Evolutionary conservation across 352 stramenopile species (phyloP), one percentile per base, ranked within the genome.

Genomic region (Pythium utonaiense): DNA sequence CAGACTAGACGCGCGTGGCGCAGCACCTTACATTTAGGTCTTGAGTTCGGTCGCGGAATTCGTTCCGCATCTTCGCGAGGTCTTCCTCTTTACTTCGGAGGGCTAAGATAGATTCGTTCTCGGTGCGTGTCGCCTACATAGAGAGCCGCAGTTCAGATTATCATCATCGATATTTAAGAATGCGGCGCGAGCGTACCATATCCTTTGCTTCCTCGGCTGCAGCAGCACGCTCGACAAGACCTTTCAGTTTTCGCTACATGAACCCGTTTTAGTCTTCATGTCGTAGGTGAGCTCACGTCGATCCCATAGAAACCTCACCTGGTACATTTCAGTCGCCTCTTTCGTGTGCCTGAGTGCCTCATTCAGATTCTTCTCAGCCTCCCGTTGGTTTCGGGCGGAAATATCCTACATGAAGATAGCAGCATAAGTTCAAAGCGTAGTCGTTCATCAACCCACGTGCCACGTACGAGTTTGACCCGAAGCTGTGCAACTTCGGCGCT

Each of bases 131-230:
- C 21, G 51, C 25, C 63, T 70, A 38, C 22, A n/a, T 3, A 2
- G 27, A 12, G 10, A 51, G 33, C 19, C 19, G 42, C n/a, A 3
- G 16, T 33, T 3, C 31, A 47, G 12, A 31, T 6, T 5, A 19
- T 21, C 17, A 7, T 8, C 36, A 44, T 7, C 30, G 13, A 14
- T 10, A n/a, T 30, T 9, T 33, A 9, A 10, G 28, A 33, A 9
- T 33, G 19, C 19, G 31, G 5, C 19, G 16, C 48, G 21, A 40
- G 38, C 42, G 3, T 71, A 89, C 79, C 68, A 74, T 52, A 62
- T 88, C 80, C 22, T 71, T 74, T 41, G 74, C 75, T 66, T 90
- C 78, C 62, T 90, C 80, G 13, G 78, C 77, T 45, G 70, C 60
- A 28, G 71, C 53, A 33, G 75, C 69, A 42, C 80, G 70, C 16